phyloP scores from a whole-genome alignment of 1,284 basidiomycete species.

The Ceratobasidium sp. region DNA sequence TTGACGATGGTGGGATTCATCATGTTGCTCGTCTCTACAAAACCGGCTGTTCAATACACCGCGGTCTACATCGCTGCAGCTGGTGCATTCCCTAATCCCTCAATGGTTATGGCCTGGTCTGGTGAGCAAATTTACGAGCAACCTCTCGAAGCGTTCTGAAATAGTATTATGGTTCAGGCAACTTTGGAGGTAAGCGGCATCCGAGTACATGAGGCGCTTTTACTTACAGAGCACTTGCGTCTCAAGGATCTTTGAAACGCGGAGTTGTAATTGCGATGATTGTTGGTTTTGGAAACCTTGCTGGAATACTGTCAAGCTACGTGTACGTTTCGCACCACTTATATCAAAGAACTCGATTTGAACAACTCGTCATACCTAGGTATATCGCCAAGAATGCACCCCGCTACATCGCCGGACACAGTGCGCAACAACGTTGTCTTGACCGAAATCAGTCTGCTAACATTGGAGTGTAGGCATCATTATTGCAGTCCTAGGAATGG shows the following conservation, averaged over 20 bases:
- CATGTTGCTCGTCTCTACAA: conserved; percentile 50
- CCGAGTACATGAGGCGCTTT: too few relatives aligned
- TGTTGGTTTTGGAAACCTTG: conserved; percentile 52
- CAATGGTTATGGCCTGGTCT: conserved; percentile 53
- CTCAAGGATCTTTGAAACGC: conserved; percentile 52
- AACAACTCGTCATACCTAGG: background rate
- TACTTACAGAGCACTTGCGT: conserved; percentile 49
- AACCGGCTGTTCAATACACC: conserved; percentile 51
- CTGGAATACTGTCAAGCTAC: conserved; percentile 51
- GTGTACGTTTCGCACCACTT: conserved; percentile 46
- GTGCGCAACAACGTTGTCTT: background rate
- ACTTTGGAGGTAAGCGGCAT: conserved; percentile 53
- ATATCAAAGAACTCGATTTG: too few relatives aligned
- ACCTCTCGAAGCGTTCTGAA: background rate
- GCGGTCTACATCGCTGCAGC: conserved; percentile 54
- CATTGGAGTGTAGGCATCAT: conserved; percentile 10
- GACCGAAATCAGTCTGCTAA: background rate
- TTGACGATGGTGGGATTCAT: conserved; percentile 50
- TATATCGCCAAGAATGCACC: conserved; percentile 37
- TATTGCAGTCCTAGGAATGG: conserved; percentile 10
- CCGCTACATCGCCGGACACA: conserved; percentile 23
- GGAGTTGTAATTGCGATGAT: conserved; percentile 53
- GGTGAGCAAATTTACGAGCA: background rate
- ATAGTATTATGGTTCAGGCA: conserved; percentile 41
- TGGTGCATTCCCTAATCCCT: conserved; percentile 54